Percentiles rank a stretch among this genome's conserved stretches.
Conservation (phyloP, 345 rosid genomes). For the Mangifera indica region DNA sequence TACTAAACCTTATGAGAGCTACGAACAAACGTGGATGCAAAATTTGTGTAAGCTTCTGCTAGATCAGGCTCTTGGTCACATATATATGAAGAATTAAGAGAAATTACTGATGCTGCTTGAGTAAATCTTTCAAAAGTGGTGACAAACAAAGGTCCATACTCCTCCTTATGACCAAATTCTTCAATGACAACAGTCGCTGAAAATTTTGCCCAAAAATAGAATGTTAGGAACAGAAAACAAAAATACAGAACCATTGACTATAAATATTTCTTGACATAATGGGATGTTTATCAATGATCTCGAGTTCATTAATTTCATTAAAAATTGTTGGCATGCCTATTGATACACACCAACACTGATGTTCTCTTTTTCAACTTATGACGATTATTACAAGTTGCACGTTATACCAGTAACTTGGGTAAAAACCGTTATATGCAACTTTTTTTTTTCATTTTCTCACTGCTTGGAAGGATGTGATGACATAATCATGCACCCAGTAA, state of each 20-base stretch:
- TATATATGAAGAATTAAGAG: constrained; percentile 82
- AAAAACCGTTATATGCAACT: not conserved
- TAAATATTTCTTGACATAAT: not conserved
- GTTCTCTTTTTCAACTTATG: not conserved
- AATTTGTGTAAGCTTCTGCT: constrained; percentile 90
- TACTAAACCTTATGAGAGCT: constrained; percentile 70
- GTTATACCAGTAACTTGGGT: not conserved
- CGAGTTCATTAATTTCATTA: not conserved
- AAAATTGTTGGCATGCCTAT: not conserved
- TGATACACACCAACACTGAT: not conserved
- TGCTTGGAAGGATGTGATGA: not conserved
- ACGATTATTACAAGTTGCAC: not conserved
- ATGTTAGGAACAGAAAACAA: constrained; percentile 2
- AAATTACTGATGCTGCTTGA: constrained; percentile 75
- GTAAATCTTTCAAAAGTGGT: constrained; percentile 83
- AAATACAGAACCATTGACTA: not conserved
- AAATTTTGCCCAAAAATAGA: not conserved
- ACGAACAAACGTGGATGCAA: constrained; percentile 74
- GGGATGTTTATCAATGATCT: not conserved
- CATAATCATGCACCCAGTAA: not conserved
- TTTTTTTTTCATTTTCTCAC: not conserved
- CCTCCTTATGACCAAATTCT: constrained; percentile 88
- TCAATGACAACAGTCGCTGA: constrained; percentile 88
- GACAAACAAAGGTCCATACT: constrained; percentile 70
- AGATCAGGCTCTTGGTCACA: constrained; percentile 99